Base-by-base conservation (phyloP, 108 stramenopile species). In the Skeletonema grethae region DNA sequence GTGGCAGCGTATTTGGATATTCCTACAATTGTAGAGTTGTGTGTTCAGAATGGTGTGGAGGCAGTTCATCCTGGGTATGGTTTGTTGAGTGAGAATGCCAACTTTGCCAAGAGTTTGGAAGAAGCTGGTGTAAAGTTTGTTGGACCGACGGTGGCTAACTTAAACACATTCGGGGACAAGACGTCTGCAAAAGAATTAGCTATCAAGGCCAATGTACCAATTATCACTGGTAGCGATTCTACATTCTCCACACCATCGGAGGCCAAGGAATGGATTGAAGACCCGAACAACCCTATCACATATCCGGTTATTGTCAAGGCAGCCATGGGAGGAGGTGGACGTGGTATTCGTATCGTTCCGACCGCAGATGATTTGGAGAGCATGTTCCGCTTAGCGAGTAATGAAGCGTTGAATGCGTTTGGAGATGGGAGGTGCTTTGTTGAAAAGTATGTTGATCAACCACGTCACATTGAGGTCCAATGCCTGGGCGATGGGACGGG, bases 221-320 rank as follows among this genome's bases (percentile, higher is more conserved):
- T 97, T 18, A 91, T 97, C 2, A 86, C 94, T 3, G 98, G 98
- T 34, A 92, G 93, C 12, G 91, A 94, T 36, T 87, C 85, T 5
- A 90, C 97, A 10, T 95, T 97, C 58, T 82, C 79, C 7, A 96
- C 89, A 13, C 73, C 85, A 2, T 75, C 85, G 31, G 89, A 97
- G 55, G 97, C 98, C 7, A 41, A 77, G 57, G 88, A 82, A 41
- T 95, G 86, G 76, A 90, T 86, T 38, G 90, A 82, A 25, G 86
- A 91, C 30, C 86, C 90, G 1, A 82, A 67, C 12, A 95, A 97
- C 67, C 80, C 82, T 1, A 87, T 86, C 57, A 84, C 70, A 0
- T 95, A 96, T 69, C 97, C 98, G 12, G 94, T 98, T 32, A 98
- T 99, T 82, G 92, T 97, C 70, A 99, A 99, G 90, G 98, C 97